A percentile compares a stretch with the other conserved stretches of the same genome.
Evolutionary conservation across 2,329 filamentous ascomycete genomes (phyloP).

Genomic region (Dothideomycetes sp.): DNA sequence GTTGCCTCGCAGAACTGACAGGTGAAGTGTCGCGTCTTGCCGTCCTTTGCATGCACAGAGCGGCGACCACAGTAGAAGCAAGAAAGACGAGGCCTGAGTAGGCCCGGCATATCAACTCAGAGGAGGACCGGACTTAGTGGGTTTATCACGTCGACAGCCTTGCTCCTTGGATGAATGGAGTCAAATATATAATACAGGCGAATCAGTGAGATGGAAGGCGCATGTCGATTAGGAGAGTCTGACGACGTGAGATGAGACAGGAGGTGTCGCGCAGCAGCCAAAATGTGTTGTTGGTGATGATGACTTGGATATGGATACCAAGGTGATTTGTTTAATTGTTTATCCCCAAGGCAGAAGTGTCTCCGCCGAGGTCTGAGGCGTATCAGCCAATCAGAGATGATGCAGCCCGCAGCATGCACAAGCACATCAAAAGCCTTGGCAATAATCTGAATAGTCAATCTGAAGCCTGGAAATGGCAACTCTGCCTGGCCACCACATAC

Average conservation of each 20-base stretch:
- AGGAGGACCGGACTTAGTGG: background rate
- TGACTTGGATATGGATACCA: no score
- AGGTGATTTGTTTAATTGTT: no score
- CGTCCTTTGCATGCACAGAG: conserved; percentile 49
- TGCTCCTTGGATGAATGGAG: no score
- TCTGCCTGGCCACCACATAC: background rate
- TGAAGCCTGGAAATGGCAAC: no score
- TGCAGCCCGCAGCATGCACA: background rate
- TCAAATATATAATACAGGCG: no score
- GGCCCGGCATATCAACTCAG: conserved; percentile 7
- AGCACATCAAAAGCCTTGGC: background rate
- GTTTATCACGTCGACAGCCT: no score
- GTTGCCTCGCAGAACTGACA: conserved; percentile 73
- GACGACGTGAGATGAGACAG: no score
- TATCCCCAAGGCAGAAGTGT: no score
- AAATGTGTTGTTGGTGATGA: no score
- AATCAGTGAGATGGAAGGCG: no score
- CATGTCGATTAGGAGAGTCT: no score
- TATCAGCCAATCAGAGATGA: background rate
- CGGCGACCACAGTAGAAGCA: conserved; percentile 80
- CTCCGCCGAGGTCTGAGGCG: background rate
- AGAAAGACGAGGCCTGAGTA: conserved; percentile 11
- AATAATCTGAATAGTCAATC: background rate
- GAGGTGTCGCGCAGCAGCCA: no score
- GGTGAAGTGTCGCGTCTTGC: conserved; percentile 52